A percentile compares a stretch with the other conserved stretches of the same genome.
Evolutionary conservation across 73 alveolate species (phyloP).

Genomic region (Paramecium octaurelia): DNA sequence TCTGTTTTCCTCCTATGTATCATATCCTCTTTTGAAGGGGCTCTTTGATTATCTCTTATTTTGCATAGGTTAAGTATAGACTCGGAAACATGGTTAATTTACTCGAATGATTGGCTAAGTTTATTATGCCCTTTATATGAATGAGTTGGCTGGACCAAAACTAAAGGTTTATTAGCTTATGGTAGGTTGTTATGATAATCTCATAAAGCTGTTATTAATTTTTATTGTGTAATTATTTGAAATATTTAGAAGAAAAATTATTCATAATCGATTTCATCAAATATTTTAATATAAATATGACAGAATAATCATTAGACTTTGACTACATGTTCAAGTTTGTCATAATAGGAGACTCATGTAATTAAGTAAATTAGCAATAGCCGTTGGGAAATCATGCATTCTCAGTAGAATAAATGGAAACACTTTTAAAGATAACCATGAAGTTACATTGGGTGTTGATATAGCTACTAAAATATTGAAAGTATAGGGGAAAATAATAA

Average conservation of each 20-base stretch:
- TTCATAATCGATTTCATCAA: not conserved
- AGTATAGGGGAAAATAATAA: constrained; percentile 12
- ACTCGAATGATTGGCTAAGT: constrained; percentile 39
- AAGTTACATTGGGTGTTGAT: constrained; percentile 72
- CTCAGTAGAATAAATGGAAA: constrained; percentile 63
- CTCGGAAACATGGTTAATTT: not conserved
- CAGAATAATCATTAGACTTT: not conserved
- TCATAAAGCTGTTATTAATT: not conserved
- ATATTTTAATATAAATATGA: not conserved
- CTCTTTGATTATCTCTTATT: not conserved
- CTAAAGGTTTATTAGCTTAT: not conserved
- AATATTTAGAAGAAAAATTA: not conserved
- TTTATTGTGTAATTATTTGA: not conserved
- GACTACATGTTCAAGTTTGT: constrained; percentile 16
- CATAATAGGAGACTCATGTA: constrained; percentile 8
- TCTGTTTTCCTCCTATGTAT: constrained; percentile 7
- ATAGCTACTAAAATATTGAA: constrained; percentile 57
- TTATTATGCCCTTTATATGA: not conserved
- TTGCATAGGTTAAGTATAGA: constrained; percentile 24
- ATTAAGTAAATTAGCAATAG: not conserved
- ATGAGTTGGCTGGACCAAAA: constrained; percentile 24
- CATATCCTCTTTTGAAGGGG: constrained; percentile 9
- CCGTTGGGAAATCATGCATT: constrained; percentile 70
- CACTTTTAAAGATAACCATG: constrained; percentile 63
- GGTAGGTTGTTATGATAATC: not conserved